Evolutionary conservation across 2,329 filamentous ascomycete genomes (phyloP), one percentile per base, ranked within the genome.

Genomic region (Fusarium bactridioides): DNA sequence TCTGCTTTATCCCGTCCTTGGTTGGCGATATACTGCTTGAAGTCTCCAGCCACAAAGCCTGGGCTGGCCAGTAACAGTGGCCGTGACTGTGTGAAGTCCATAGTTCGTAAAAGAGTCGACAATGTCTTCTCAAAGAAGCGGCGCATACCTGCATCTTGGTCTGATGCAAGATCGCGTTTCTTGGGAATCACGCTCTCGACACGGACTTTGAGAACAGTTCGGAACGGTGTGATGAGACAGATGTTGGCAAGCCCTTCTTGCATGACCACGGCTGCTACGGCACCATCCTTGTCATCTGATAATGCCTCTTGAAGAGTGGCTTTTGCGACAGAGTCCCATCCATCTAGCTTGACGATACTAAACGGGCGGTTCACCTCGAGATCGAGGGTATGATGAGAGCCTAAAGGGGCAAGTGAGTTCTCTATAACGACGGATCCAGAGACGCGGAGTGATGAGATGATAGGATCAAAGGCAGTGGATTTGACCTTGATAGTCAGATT

Each of bases 251-350:
- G 82, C 21, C 93, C 93, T 77, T 98, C 95, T 77, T 97, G 93
- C 92, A 99, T 95, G 29, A 98, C 93, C 2, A 98, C 92, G 1
- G 96, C 95, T 61, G 94, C 94, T 23, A 97, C 88, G 69, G 95
- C 92, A 2, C 94, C 94, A 69, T 93, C 91, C 77, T 92, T 91
- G 73, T 94, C 92, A 74, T 93, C 90, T 76, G 93, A 91, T 19
- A 95, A 87, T 2, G 94, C 92, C 80, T 97, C 94, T 63, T 89
- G 86, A 16, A 99, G 87, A 50, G 93, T 92, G 66, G 93, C 91
- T 53, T 92, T 84, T 7, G 95, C 93, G 16, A 99, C 91, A 74
- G 92, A 95, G 81, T 99, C 96, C 96, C 96, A 99, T 45, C 94
- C 82, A 61, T 82, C 91, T 43, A 89, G 88, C 83, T 98, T 98